phyloP scores from a whole-genome alignment of 192 early-diverging fungal species.

The Backusella parvicylindrica region DNA sequence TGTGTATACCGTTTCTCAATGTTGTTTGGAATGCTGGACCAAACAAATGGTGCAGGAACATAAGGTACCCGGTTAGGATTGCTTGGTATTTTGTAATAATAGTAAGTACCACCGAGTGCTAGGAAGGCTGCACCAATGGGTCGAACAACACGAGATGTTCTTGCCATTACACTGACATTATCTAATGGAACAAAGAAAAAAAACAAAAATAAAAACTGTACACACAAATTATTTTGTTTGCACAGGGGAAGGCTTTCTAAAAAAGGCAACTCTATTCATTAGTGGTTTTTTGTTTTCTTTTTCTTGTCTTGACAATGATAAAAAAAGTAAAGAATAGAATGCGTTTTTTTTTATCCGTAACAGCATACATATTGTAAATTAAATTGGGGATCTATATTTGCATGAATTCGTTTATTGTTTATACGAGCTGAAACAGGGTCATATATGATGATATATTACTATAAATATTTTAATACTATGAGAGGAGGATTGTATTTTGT shows the following conservation, averaged over 20 bases:
- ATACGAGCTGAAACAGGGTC: not conserved
- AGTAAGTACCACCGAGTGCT: not conserved
- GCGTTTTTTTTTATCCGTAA: too few relatives aligned
- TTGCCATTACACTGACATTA: not conserved
- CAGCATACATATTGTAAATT: too few relatives aligned
- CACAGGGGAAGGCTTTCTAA: not conserved
- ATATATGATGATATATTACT: too few relatives aligned
- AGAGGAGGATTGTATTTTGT: not conserved
- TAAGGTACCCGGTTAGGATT: not conserved
- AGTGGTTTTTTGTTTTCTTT: not conserved
- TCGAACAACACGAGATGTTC: not conserved
- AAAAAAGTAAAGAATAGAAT: not conserved
- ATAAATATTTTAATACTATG: too few relatives aligned
- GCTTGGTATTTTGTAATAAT: not conserved
- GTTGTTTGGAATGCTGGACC: constrained; percentile 8
- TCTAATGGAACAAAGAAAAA: not conserved
- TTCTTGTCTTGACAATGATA: too few relatives aligned
- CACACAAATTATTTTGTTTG: not conserved
- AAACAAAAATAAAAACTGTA: not conserved
- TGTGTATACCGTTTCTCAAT: constrained; percentile 3
- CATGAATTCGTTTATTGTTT: not conserved
- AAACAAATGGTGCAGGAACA: constrained; percentile 15
- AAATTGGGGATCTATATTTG: not conserved
- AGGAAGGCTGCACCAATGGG: not conserved
- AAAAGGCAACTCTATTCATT: not conserved